Base-by-base conservation (phyloP, 1,139 yeast genomes). In the Diutina sp. region DNA sequence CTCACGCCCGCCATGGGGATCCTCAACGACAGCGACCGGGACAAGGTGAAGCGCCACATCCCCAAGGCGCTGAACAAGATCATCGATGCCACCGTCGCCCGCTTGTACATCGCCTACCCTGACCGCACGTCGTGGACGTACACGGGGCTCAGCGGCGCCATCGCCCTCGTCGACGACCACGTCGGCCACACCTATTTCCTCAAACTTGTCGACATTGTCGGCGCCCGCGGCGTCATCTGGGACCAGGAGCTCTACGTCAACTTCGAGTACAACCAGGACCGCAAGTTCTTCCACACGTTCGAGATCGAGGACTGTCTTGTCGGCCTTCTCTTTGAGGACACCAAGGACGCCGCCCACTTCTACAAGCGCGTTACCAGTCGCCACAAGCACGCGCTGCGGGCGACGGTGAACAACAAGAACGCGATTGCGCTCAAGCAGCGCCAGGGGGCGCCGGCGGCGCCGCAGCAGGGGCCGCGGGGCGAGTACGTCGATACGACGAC, bases 111-210 rank as follows among this genome's bases (percentile, higher is more conserved):
- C 47, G 96, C 98, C 2, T 83, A 88, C 65, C 98, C 99, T 1
- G 85, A 87, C 63, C 84, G 87, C 3, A 78, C 80, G 30, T 73
- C 80, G 61, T 93, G 99, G 98, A 80, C 79, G 18, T 90, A 82
- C 71, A 91, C 99, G 0, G 98, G 96, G 0, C 72, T 93, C 21
- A 76, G 85, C 8, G 99, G 99, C 2, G 98, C 97, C 1, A 71
- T 91, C 45, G 86, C 84, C 1, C 71, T 93, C 14, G 97, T 89
- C 21, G 97, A 93, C 68, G 99, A 93, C 70, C 72, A 87, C 28
- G 97, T 93, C 8, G 98, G 99, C 3, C 93, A 91, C 69, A 90
- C 97, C 0, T 91, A 87, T 67, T 93, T 90, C 68, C 76, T 93
- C 56, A 93, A 93, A 67, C 68, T 93, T 58, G 95, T 93, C 11